phyloP scores from a whole-genome alignment of 345 rosid species.

The Boechera stricta region DNA sequence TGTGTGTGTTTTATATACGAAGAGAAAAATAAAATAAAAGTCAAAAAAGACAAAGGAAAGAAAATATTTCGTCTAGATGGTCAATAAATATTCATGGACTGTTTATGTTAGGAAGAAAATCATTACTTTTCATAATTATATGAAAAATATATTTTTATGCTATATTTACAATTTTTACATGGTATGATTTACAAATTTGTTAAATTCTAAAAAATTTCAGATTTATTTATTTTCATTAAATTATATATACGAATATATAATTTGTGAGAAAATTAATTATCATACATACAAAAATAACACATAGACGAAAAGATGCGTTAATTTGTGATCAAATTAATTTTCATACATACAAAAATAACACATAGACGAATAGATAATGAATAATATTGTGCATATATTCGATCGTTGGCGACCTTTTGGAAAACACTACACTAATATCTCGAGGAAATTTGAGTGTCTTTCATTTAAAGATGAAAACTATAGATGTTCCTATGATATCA shows the following conservation, averaged over 20 bases:
- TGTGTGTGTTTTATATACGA: conserved; percentile 21
- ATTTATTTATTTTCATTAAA: neutral
- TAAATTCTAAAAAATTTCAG: neutral
- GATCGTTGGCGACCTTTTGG: neutral
- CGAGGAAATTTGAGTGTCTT: neutral
- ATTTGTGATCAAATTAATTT: neutral
- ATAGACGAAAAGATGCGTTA: neutral
- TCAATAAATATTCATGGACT: conserved; percentile 32
- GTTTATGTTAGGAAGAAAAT: neutral
- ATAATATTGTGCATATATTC: neutral
- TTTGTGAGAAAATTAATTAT: neutral
- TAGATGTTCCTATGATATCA: neutral
- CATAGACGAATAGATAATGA: too few relatives aligned
- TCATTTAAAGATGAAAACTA: too few relatives aligned
- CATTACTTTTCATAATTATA: neutral
- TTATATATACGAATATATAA: neutral
- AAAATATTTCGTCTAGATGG: conserved; percentile 29
- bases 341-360: neutral
- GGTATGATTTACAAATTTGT: conserved; percentile 7
- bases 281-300: neutral
- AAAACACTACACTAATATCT: neutral
- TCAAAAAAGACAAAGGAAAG: conserved; percentile 12
- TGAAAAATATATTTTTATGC: neutral
- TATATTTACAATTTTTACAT: neutral
- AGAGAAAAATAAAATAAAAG: conserved; percentile 8